These are phyloP conservation scores for Aspergillus neoniger DNA, from an alignment of 2,329 filamentous ascomycete species.

Conservation along the genomic window DNA sequence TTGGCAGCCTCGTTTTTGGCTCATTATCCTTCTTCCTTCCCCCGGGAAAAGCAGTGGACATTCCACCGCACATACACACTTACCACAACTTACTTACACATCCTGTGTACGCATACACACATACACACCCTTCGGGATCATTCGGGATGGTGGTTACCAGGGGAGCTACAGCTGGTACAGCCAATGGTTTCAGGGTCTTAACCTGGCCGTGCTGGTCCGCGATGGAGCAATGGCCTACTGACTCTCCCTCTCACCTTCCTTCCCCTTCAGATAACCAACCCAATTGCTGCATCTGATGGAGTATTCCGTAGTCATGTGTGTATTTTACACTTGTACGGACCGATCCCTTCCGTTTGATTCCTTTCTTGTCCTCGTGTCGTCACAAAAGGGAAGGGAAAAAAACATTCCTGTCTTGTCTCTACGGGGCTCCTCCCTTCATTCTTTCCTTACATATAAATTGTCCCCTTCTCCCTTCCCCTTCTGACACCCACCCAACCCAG, in stretches of 20 bases:
- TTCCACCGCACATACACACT: too few species aligned
- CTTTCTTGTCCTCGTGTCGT: too few species aligned
- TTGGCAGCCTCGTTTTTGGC: too few species aligned
- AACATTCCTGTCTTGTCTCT: not conserved
- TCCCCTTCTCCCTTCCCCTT: not conserved
- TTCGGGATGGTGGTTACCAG: constrained; percentile 25
- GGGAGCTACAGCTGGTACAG: constrained; percentile 16
- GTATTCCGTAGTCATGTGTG: too few species aligned
- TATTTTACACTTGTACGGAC: too few species aligned
- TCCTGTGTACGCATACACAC: too few species aligned
- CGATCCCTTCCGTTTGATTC: too few species aligned
- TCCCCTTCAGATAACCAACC: too few species aligned
- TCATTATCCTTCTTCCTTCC: constrained; percentile 1
- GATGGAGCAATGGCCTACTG: constrained; percentile 11
- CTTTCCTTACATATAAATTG: constrained; percentile 9
- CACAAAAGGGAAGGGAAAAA: too few species aligned
- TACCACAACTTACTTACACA: too few species aligned
- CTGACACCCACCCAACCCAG: not conserved
- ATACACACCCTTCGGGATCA: constrained; percentile 23
- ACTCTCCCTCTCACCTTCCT: not conserved
- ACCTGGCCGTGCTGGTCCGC: constrained; percentile 20
- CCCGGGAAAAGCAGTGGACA: not conserved
- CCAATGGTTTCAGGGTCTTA: constrained; percentile 19
- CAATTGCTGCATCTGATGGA: too few species aligned
- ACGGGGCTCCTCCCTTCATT: constrained; percentile 9